phyloP scores from a whole-genome alignment of 345 rosid species.

The Populus euphratica region DNA sequence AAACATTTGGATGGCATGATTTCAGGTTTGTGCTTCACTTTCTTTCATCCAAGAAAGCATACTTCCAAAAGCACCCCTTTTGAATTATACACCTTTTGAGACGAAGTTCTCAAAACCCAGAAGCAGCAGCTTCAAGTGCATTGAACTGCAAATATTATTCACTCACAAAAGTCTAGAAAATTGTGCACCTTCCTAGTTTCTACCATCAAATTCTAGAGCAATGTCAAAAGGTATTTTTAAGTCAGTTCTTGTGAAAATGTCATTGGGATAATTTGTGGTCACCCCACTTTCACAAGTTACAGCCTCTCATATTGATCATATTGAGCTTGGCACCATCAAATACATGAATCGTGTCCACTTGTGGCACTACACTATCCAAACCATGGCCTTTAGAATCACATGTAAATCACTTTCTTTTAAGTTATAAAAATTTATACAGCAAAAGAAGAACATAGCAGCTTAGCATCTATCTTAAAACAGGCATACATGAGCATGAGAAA shows the following conservation, averaged over 20 bases:
- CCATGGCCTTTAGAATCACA: not conserved
- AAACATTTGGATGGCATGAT: not conserved
- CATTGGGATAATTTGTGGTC: not conserved
- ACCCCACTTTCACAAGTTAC: not conserved
- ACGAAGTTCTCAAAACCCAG: not conserved
- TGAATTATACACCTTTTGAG: not conserved
- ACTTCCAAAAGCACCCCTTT: not conserved
- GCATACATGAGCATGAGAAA: not conserved
- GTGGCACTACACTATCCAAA: not conserved
- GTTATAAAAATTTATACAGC: not conserved
- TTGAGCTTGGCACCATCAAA: not conserved
- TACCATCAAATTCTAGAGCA: not conserved
- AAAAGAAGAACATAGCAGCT: not conserved
- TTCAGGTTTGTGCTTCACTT: not conserved
- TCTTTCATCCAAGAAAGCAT: not conserved
- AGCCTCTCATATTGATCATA: not conserved
- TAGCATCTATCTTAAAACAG: not conserved
- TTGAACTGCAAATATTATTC: not conserved
- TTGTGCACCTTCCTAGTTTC: not conserved
- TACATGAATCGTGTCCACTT: not conserved
- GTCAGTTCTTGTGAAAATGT: not conserved
- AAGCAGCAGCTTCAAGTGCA: constrained; percentile 1
- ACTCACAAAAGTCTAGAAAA: not conserved
- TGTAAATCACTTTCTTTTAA: not conserved
- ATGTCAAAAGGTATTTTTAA: not conserved